A percentile compares a stretch with the other conserved stretches of the same genome.
Evolutionary conservation across 441 rosid genomes (phyloP).

Genomic region (Aquilaria agallochum): DNA sequence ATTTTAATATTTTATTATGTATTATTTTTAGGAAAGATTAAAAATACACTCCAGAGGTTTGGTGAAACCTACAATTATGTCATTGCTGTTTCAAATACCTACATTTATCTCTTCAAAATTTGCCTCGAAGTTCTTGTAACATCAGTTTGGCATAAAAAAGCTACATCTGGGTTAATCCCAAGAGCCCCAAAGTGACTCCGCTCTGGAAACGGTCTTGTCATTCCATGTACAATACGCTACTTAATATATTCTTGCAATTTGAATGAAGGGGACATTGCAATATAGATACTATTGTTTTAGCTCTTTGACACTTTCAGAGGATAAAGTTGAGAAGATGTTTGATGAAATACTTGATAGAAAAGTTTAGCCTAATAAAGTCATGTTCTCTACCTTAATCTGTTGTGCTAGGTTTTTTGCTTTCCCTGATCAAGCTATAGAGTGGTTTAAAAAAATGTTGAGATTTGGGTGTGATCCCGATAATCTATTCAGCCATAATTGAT

Average conservation of each 20-base stretch:
- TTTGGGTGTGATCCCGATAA: conserved; percentile 70
- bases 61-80: too few species aligned
- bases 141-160: conserved; percentile 29
- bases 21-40: too few species aligned
- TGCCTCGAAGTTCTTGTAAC: too few species aligned
- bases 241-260: conserved; percentile 47
- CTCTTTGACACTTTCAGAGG: conserved; percentile 40
- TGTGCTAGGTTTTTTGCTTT: conserved; percentile 59
- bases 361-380: conserved; percentile 65
- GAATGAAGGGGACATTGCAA: conserved; percentile 41
- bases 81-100: too few species aligned
- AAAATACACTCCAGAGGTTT: too few species aligned
- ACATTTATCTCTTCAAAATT: too few species aligned
- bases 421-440: conserved; percentile 66
- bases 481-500: conserved; percentile 67
- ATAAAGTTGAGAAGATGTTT: conserved; percentile 69
- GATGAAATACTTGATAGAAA: conserved; percentile 69
- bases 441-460: conserved; percentile 82
- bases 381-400: conserved; percentile 72
- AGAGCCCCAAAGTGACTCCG: conserved; percentile 63
- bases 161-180: conserved; percentile 82
- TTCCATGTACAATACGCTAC: conserved; percentile 64
- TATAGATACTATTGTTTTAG: conserved; percentile 52
- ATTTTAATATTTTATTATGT: too few species aligned
- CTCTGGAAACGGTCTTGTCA: conserved; percentile 55